Evolutionary conservation across 176 grass and related monocot species (phyloP), one percentile per base, ranked within the genome.

Genomic region (Oryza meyeriana): DNA sequence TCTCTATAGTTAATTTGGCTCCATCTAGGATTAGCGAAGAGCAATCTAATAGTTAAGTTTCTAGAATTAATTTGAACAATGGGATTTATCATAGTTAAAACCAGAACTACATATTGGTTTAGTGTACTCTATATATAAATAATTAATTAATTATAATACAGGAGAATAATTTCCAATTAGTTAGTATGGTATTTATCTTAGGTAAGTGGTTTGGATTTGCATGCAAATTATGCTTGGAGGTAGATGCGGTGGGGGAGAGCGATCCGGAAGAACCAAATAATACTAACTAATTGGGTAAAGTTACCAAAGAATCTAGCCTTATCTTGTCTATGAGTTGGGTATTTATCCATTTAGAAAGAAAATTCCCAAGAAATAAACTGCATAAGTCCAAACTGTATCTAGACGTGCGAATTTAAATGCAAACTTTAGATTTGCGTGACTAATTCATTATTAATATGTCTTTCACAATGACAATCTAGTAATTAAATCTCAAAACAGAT

Each of bases 401-500:
- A 20, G 12, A 8, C 36, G 42, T 33, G 0, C 12, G 1, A 45
- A 44, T 47, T 28, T 71, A 36, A 45, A 5, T 44, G 61, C 24
- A 68, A 55, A 55, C 6, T 10, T 28, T 52, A 27, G 13, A 33
- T 64, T 25, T 30, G 12, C 58, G 9, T 10, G 41, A 26, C 65
- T 64, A 59, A 45, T 10, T 28, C 24, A 35, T 42, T 44, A 55
- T 18, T 59, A 57, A 58, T 35, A 4, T 59, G 28, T 5, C 44
- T 42, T 38, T 32, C 41, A 26, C 65, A 24, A 69, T 52, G 72
- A 79, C 29, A 72, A 45, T 8, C 0, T 50, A 50, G 36, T 73
- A 75, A 50, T 29, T 73, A 75, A 75, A n/a, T 31, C 70, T 85
- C n/a, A 7, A 40, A 76, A 71, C 48, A 58, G 82, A 65, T 44